Evolutionary conservation across 495 filamentous ascomycete species (phyloP).

Genomic region (Stereocaulon alpinum): DNA sequence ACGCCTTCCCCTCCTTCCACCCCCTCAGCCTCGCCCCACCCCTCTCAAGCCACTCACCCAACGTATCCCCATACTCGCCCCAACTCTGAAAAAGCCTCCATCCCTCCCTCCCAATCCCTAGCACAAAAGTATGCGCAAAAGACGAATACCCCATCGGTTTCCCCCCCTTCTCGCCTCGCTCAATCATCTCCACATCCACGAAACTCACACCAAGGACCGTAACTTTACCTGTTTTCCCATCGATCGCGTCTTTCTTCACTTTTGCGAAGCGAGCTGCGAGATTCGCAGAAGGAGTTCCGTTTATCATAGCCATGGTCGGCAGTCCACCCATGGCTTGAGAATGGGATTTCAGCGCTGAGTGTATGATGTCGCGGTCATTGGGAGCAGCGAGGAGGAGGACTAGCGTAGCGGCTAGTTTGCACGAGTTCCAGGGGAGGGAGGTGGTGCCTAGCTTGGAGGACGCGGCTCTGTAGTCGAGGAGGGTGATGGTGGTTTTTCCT

Average conservation of each 20-base stretch:
- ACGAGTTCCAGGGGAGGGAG: background rate
- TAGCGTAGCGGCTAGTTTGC: background rate
- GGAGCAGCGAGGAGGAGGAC: background rate
- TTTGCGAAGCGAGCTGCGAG: background rate
- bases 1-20: background rate
- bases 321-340: background rate
- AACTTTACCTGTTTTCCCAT: background rate
- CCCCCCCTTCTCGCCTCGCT: background rate
- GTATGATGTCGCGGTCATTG: background rate
- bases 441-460: background rate
- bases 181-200: slow-evolving; percentile 3
- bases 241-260: background rate
- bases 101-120: background rate
- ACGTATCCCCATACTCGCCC: background rate
- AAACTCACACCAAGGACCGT: background rate
- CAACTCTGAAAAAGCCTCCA: background rate
- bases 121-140: background rate
- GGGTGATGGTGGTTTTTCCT: background rate
- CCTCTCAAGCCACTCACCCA: background rate
- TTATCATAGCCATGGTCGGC: background rate
- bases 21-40: background rate
- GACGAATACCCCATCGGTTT: background rate
- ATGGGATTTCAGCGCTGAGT: background rate
- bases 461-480: background rate
- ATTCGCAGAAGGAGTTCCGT: background rate